Evolutionary conservation across 2,329 filamentous ascomycete species (phyloP).

Genomic region (Neonectria ditissima): DNA sequence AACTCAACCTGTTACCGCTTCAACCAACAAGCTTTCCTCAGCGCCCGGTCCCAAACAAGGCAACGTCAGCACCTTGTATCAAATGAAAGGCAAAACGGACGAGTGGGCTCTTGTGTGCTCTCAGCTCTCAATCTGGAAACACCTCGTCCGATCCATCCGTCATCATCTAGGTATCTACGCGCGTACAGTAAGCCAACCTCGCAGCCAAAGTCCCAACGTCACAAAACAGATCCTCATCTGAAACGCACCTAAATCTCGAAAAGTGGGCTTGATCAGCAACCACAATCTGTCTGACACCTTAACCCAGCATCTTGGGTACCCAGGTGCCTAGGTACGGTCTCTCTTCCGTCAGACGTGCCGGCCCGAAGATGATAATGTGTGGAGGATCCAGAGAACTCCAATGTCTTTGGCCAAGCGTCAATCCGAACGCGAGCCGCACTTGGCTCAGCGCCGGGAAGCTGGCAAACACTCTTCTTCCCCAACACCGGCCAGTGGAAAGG

Average conservation of each 20-base stretch:
- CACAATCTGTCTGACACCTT: not conserved
- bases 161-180: not conserved
- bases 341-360: not conserved
- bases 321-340: not conserved
- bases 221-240: not conserved
- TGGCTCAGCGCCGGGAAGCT: not conserved
- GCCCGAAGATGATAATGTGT: not conserved
- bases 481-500: not conserved
- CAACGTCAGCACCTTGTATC: not conserved
- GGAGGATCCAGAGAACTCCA: not conserved
- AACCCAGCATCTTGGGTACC: not conserved
- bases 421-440: not conserved
- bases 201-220: not conserved
- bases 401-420: not conserved
- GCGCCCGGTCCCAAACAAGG: not conserved
- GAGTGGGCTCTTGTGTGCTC: not conserved
- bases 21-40: not conserved
- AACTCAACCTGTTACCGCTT: not conserved
- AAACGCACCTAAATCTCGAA: not conserved
- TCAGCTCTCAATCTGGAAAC: constrained; percentile 1
- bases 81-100: too few relatives aligned
- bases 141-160: not conserved
- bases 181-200: not conserved
- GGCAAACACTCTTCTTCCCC: constrained; percentile 1
- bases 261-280: not conserved